A percentile compares a stretch with the other conserved stretches of the same genome.
Conservation (phyloP, 129 eudicot genomes). For the Helichrysum umbraculigerum region DNA sequence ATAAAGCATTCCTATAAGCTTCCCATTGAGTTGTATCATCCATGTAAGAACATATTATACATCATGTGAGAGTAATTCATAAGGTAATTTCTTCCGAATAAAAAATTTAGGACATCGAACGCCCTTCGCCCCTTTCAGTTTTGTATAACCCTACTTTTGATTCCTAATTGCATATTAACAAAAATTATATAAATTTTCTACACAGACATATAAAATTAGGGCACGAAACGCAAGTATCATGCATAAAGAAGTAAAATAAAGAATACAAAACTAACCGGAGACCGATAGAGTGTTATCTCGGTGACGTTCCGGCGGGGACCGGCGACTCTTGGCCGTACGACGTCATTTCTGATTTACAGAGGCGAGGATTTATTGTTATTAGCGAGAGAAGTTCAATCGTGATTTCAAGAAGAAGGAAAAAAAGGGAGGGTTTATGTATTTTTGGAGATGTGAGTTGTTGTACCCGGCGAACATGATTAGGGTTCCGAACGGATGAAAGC, state of each 20-base stretch:
- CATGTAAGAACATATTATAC: too few relatives aligned
- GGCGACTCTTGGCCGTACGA: slow-evolving; percentile 19
- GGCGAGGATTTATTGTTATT: slow-evolving; percentile 18
- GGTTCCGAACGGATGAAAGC: too few relatives aligned
- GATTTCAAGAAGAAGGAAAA: neutral
- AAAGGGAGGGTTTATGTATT: too few relatives aligned
- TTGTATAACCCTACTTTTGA: neutral
- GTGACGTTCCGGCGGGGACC: slow-evolving; percentile 26
- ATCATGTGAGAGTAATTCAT: too few relatives aligned
- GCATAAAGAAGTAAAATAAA: neutral
- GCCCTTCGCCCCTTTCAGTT: too few relatives aligned
- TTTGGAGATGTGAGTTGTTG: too few relatives aligned
- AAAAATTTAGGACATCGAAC: too few relatives aligned
- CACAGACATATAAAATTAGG: slow-evolving; percentile 18
- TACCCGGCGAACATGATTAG: too few relatives aligned
- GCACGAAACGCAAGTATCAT: slow-evolving; percentile 8
- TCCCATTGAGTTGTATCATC: too few relatives aligned
- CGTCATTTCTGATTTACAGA: slow-evolving; percentile 23
- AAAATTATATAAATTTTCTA: neutral
- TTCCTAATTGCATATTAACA: neutral
- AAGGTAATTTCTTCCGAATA: too few relatives aligned
- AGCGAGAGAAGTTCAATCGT: slow-evolving; percentile 18
- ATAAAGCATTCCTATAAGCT: too few relatives aligned
- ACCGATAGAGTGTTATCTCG: slow-evolving; percentile 15
- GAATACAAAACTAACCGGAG: slow-evolving; percentile 32